Conservation (phyloP, 75 land plant genomes). For the Pinus tabuliformis region DNA sequence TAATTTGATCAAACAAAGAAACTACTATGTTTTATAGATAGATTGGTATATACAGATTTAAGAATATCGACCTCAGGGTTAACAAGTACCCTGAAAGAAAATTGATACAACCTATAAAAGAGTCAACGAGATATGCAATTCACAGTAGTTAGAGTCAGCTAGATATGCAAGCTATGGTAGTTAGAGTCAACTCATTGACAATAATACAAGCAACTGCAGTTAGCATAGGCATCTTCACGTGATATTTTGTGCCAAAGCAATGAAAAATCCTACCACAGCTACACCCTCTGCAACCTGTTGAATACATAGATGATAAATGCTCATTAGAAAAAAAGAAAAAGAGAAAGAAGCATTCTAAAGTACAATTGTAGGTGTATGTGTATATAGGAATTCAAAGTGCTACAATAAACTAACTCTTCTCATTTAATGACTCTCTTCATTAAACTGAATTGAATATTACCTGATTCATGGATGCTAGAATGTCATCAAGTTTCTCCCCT, state of each 20-base stretch:
- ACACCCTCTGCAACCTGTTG: conserved; percentile 91
- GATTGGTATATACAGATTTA: no score
- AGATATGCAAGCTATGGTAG: no score
- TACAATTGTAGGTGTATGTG: not conserved
- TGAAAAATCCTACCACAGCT: conserved; percentile 89
- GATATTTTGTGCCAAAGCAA: conserved; percentile 90
- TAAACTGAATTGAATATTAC: conserved; percentile 16
- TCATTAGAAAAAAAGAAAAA: no score
- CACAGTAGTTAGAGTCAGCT: no score
- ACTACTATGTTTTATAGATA: no score
- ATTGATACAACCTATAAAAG: no score
- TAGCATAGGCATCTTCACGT: conserved; percentile 90
- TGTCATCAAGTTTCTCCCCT: conserved; percentile 82
- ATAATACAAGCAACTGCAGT: conserved; percentile 94
- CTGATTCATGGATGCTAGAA: conserved; percentile 84
- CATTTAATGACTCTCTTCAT: not conserved
- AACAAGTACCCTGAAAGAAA: no score
- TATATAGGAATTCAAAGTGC: not conserved
- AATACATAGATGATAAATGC: not conserved
- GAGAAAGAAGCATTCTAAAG: no score
- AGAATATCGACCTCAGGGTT: no score
- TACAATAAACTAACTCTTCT: not conserved
- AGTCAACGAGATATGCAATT: no score
- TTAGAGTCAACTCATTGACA: conserved; percentile 88
- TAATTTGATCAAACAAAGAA: no score